phyloP scores from a whole-genome alignment of 352 stramenopile species.

The Pythium plurisporium region DNA sequence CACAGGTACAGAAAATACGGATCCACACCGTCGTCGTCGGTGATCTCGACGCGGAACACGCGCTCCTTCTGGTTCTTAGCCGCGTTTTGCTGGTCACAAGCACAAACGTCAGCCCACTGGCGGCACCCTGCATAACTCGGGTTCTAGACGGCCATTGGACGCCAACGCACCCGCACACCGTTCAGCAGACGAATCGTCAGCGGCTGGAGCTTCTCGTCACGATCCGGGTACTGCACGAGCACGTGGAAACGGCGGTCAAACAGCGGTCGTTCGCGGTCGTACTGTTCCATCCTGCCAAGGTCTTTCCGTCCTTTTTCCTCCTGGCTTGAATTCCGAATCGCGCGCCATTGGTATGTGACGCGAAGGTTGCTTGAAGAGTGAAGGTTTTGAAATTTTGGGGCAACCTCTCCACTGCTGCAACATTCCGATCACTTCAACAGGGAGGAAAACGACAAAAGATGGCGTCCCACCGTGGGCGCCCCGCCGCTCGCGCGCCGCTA shows the following conservation, averaged over 20 bases:
- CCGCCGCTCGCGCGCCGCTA: too few relatives aligned
- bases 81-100: constrained; percentile 67
- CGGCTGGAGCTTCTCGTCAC: constrained; percentile 69
- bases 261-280: constrained; percentile 69
- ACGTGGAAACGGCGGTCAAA: constrained; percentile 83
- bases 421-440: constrained; percentile 9
- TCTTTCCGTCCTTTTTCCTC: neutral
- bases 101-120: too few relatives aligned
- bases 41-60: constrained; percentile 92
- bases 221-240: constrained; percentile 75
- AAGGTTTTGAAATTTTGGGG: constrained; percentile 2
- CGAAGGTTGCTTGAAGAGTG: constrained; percentile 15
- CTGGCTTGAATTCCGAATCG: constrained; percentile 22
- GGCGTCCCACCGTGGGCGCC: too few relatives aligned
- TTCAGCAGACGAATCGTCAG: constrained; percentile 76
- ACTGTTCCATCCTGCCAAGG: constrained; percentile 73
- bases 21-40: constrained; percentile 88
- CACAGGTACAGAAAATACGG: constrained; percentile 91
- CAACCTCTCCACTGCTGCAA: constrained; percentile 10
- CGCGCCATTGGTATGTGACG: constrained; percentile 16
- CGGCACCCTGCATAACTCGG: too few relatives aligned
- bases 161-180: constrained; percentile 50
- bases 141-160: neutral
- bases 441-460: too few relatives aligned
- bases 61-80: constrained; percentile 81